Evolutionary conservation across 73 alveolate species (phyloP), one percentile per base, ranked within the genome.

Genomic region (Blepharisma stoltei): DNA sequence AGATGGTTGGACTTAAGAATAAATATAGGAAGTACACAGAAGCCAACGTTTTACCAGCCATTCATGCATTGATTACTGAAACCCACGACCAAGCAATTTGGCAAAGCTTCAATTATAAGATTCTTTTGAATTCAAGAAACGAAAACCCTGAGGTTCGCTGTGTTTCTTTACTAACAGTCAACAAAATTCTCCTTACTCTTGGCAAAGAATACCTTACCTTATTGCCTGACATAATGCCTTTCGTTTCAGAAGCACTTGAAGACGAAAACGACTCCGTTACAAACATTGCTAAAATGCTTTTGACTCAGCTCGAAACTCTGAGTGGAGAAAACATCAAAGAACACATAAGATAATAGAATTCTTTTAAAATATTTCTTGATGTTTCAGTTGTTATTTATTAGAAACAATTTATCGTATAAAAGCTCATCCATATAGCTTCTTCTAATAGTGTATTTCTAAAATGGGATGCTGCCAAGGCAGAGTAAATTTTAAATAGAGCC

Each of bases 311-410:
- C 14, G 73, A 60, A 25, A 60, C 73, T 25, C 23, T 14, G 0
- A 14, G 73, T 25, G 73, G 73, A 18, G 73, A 60, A n/a, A 38
- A 60, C 4, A 60, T 60, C 46, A 60, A 60, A 60, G 45, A 60
- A n/a, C 23, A 60, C 46, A 60, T 60, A 14, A 60, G 46, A 14
- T 60, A 60, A 52, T 32, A 32, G 0, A 32, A 32, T 0, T 32
- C 41, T 32, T n/a, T 32, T 32, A 32, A 32, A 32, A 1, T 32
- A 32, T 32, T n/a, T n/a, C n/a, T n/a, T n/a, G n/a, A n/a, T n/a
- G n/a, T n/a, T n/a, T n/a, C n/a, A n/a, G n/a, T n/a, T n/a, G n/a
- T n/a, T n/a, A n/a, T n/a, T n/a, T n/a, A n/a, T n/a, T n/a, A n/a
- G n/a, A n/a, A n/a, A n/a, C n/a, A n/a, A n/a, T n/a, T n/a, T n/a